These are phyloP conservation scores for Irpex rosettiformis DNA, from an alignment of 1,284 basidiomycete species.

Conservation along the genomic window DNA sequence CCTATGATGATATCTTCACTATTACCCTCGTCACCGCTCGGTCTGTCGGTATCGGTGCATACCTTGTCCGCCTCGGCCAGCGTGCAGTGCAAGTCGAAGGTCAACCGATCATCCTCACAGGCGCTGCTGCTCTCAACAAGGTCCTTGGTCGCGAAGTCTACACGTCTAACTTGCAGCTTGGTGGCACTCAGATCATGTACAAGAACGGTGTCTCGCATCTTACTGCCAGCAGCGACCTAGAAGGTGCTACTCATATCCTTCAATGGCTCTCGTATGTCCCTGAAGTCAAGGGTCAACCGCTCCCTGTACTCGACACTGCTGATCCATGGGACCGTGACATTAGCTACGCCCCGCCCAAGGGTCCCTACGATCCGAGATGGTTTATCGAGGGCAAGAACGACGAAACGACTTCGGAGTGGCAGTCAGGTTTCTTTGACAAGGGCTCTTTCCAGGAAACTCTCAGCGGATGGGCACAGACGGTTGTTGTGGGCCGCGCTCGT, in stretches of 20 bases:
- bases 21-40: constrained; percentile 98
- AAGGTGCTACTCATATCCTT: constrained; percentile 90
- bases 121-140: constrained; percentile 97
- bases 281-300: constrained; percentile 69
- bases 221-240: constrained; percentile 90
- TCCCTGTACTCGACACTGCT: constrained; percentile 70
- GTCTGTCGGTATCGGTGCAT: constrained; percentile 98
- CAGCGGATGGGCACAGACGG: constrained; percentile 98
- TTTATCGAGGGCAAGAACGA: constrained; percentile 94
- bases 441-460: constrained; percentile 96
- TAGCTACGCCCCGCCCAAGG: constrained; percentile 88
- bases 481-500: constrained; percentile 93
- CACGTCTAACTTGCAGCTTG: constrained; percentile 97
- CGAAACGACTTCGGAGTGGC: constrained; percentile 74
- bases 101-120: constrained; percentile 98
- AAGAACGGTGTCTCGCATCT: constrained; percentile 99
- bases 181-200: constrained; percentile 99
- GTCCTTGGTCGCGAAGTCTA: constrained; percentile 99
- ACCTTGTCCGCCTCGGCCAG: constrained; percentile 97
- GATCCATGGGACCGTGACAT: constrained; percentile 95
- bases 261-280: constrained; percentile 97
- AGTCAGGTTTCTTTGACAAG: constrained; percentile 94
- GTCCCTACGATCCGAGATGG: constrained; percentile 96
- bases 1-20: constrained; percentile 99
- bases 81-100: constrained; percentile 99